Evolutionary conservation across 2,329 filamentous ascomycete genomes (phyloP).

Genomic region (Cladosporium sp.): DNA sequence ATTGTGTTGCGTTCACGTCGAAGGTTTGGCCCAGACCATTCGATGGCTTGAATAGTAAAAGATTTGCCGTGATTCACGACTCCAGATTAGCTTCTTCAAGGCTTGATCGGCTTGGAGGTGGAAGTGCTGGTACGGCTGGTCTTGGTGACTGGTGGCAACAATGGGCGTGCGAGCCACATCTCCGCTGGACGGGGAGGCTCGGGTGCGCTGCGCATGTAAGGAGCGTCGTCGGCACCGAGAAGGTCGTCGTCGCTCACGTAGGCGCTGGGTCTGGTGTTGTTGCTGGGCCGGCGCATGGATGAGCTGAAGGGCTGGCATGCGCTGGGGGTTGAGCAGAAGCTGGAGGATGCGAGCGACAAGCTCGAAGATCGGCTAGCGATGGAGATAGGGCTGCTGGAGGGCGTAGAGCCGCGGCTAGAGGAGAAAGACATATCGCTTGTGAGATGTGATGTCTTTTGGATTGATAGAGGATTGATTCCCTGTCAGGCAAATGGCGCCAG

Average conservation of each 20-base stretch:
- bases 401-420: slow-evolving; percentile 9
- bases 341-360: slow-evolving; percentile 16
- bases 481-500: neutral
- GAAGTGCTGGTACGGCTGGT: slow-evolving; percentile 6
- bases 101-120: slow-evolving; percentile 12
- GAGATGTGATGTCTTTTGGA: neutral
- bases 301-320: slow-evolving; percentile 16
- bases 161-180: slow-evolving; percentile 29
- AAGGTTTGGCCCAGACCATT: neutral
- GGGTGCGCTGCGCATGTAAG: slow-evolving; percentile 30
- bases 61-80: slow-evolving; percentile 1
- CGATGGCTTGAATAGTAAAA: neutral
- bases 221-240: slow-evolving; percentile 30
- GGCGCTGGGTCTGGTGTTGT: slow-evolving; percentile 22
- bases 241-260: slow-evolving; percentile 37
- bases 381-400: slow-evolving; percentile 11
- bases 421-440: slow-evolving; percentile 9
- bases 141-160: slow-evolving; percentile 25
- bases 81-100: slow-evolving; percentile 3
- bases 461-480: neutral
- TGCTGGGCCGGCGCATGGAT: slow-evolving; percentile 2
- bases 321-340: slow-evolving; percentile 15
- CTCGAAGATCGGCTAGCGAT: slow-evolving; percentile 15
- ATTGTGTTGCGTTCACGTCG: neutral
- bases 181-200: slow-evolving; percentile 31